These are phyloP conservation scores for Chalaropsis ovoidea DNA, from an alignment of 2,329 filamentous ascomycete genomes.

Conservation along the genomic window DNA sequence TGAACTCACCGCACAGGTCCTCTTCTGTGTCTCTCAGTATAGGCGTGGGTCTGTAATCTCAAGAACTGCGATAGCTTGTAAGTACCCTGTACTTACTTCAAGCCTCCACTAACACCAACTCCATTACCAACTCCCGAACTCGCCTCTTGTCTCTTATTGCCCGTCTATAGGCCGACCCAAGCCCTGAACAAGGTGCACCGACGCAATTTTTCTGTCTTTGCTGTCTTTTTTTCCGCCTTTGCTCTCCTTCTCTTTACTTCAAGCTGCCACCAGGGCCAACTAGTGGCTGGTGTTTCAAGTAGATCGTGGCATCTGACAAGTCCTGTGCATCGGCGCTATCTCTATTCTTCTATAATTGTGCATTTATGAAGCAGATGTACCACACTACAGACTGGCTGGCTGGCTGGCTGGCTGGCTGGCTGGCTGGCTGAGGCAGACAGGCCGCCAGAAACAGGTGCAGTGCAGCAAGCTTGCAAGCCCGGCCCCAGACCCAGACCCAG, in stretches of 20 bases:
- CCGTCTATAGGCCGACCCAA: background rate
- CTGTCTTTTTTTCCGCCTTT: background rate
- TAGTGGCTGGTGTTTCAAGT: slow-evolving; percentile 5
- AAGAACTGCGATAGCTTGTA: background rate
- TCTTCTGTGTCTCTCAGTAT: no score
- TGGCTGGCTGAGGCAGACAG: no score
- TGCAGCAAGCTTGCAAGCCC: no score
- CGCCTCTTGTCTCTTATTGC: background rate
- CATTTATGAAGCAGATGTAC: background rate
- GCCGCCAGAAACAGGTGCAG: no score
- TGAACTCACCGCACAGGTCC: no score
- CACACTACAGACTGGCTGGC: background rate
- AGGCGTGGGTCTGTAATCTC: no score
- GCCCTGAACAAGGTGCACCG: background rate
- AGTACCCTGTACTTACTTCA: background rate
- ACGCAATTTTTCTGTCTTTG: background rate
- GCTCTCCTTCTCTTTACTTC: background rate
- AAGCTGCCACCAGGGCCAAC: background rate
- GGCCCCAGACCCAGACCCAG: no score
- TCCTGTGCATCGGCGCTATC: slow-evolving; percentile 2
- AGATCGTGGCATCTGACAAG: slow-evolving; percentile 13
- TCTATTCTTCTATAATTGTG: slow-evolving; percentile 1
- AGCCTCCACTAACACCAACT: no score
- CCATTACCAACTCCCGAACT: background rate
- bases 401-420: no score